These are phyloP conservation scores for Nicotiana rustica DNA, from an alignment of 305 asterid species.

Conservation along the genomic window DNA sequence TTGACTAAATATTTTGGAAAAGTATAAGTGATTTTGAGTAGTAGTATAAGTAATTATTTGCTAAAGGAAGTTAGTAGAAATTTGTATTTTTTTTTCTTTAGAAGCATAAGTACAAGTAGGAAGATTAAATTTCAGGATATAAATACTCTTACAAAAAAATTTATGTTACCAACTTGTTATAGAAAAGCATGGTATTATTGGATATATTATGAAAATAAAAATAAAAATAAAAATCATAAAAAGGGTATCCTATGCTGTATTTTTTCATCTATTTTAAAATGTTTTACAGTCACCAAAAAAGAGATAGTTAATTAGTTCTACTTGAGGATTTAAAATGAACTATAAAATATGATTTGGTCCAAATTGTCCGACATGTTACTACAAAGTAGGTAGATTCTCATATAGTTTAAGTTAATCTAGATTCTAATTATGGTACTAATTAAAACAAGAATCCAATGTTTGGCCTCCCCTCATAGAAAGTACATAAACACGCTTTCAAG, in stretches of 20 bases:
- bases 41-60: too few relatives aligned
- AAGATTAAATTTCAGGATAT: too few relatives aligned
- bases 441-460: constrained; percentile 6
- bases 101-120: too few relatives aligned
- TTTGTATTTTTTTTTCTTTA: too few relatives aligned
- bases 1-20: too few relatives aligned
- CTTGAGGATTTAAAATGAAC: too few relatives aligned
- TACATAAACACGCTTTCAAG: background rate
- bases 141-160: too few relatives aligned
- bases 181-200: too few relatives aligned
- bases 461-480: constrained; percentile 25
- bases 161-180: too few relatives aligned
- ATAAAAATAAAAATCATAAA: background rate
- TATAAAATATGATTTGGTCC: background rate
- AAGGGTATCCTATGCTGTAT: constrained; percentile 5
- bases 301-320: background rate
- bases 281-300: background rate
- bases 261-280: background rate
- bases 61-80: too few relatives aligned
- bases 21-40: too few relatives aligned
- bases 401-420: background rate
- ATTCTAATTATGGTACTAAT: background rate
- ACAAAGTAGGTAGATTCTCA: constrained; percentile 3
- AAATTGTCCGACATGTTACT: constrained; percentile 25
- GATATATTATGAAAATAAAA: too few relatives aligned